Conservation (phyloP, 2,329 filamentous ascomycete genomes). For the Diaporthe citrichinensis region DNA sequence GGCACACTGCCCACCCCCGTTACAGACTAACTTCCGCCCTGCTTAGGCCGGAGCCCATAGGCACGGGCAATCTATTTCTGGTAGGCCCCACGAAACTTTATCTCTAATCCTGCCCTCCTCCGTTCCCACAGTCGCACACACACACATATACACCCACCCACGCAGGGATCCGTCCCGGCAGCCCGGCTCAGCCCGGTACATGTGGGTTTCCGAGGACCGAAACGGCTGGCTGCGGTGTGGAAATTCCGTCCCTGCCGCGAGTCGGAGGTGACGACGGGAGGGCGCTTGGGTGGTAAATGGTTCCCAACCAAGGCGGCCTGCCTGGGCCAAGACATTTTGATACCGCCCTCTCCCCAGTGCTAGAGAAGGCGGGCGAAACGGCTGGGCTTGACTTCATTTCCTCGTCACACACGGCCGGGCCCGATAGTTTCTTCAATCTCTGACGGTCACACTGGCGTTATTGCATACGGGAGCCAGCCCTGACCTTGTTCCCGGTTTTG, state of each 20-base stretch:
- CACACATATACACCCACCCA: neutral
- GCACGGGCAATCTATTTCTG: constrained; percentile 18
- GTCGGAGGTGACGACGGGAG: constrained; percentile 1
- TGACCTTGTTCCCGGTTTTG: constrained; percentile 9
- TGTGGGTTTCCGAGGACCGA: constrained; percentile 17
- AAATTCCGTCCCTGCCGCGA: neutral
- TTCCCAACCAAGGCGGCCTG: no score
- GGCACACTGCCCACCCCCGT: neutral
- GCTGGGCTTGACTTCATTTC: neutral
- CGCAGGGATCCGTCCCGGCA: constrained; percentile 23
- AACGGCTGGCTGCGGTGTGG: constrained; percentile 5
- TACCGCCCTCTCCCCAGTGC: neutral
- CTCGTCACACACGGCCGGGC: constrained; percentile 20
- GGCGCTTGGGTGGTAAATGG: neutral
- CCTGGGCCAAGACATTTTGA: neutral
- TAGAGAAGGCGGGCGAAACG: neutral
- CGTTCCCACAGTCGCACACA: neutral
- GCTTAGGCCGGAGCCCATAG: neutral
- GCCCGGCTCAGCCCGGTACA: constrained; percentile 5
- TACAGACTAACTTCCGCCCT: neutral
- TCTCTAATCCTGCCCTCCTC: neutral
- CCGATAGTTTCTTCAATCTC: neutral
- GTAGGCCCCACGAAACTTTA: neutral
- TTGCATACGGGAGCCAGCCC: neutral
- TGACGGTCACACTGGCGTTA: neutral